Evolutionary conservation across 78 protist species (phyloP).

Genomic region (Corallochytrium limacisporum): DNA sequence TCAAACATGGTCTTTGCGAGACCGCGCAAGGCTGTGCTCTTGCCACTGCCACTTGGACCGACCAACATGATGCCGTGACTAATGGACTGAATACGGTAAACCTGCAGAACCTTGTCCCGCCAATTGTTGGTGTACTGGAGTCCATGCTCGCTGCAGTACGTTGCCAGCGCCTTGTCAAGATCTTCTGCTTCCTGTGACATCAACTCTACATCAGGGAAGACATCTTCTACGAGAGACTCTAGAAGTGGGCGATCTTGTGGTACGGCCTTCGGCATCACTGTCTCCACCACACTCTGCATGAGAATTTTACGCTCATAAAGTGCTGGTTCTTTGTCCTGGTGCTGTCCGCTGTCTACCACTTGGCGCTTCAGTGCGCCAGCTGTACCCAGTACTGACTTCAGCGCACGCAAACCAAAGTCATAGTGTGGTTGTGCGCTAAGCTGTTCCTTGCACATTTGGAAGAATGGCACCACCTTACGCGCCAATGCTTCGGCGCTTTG

Average conservation of each 20-base stretch:
- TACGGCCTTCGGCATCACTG: slow-evolving; percentile 80
- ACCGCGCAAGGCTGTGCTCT: slow-evolving; percentile 73
- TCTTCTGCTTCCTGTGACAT: slow-evolving; percentile 3
- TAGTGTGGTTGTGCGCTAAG: slow-evolving; percentile 88
- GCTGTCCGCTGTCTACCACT: background rate
- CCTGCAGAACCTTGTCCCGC: slow-evolving; percentile 77
- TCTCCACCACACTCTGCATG: slow-evolving; percentile 41
- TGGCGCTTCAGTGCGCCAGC: slow-evolving; percentile 85
- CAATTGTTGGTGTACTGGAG: slow-evolving; percentile 38
- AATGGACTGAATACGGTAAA: slow-evolving; percentile 66
- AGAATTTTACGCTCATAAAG: background rate
- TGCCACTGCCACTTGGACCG: slow-evolving; percentile 87
- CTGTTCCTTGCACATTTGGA: slow-evolving; percentile 80
- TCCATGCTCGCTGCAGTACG: slow-evolving; percentile 22
- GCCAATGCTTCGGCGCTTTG: slow-evolving; percentile 72
- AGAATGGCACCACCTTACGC: slow-evolving; percentile 84
- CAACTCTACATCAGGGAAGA: slow-evolving; percentile 68
- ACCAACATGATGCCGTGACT: slow-evolving; percentile 94
- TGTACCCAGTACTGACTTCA: slow-evolving; percentile 77
- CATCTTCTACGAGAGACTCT: slow-evolving; percentile 58
- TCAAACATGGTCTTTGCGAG: slow-evolving; percentile 12
- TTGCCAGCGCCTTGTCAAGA: slow-evolving; percentile 12
- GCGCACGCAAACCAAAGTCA: slow-evolving; percentile 98
- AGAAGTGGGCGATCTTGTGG: slow-evolving; percentile 80
- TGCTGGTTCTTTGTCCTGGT: background rate